phyloP scores from a whole-genome alignment of 164 flowering plant genomes.

The Chimonanthus praecox region DNA sequence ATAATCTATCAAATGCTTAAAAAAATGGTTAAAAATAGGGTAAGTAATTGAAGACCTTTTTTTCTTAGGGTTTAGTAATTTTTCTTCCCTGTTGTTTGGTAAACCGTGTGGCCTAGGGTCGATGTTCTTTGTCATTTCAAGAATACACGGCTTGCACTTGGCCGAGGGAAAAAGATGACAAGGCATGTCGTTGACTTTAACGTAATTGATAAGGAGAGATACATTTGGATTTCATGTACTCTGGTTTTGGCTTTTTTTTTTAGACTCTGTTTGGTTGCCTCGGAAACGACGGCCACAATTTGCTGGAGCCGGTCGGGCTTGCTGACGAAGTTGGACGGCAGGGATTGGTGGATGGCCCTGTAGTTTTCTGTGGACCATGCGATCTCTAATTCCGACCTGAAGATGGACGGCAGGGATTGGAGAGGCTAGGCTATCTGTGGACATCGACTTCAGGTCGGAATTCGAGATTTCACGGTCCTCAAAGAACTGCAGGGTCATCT shows the following conservation, averaged over 20 bases:
- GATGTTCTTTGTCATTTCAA: no score
- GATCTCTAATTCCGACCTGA: slow-evolving; percentile 85
- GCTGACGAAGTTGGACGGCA: slow-evolving; percentile 76
- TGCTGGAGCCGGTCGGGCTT: slow-evolving; percentile 66
- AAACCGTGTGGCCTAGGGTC: no score
- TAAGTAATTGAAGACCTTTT: no score
- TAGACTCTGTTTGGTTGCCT: slow-evolving; percentile 74
- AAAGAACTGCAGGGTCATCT: slow-evolving; percentile 48
- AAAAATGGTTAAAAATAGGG: no score
- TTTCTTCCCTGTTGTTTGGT: no score
- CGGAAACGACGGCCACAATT: slow-evolving; percentile 59
- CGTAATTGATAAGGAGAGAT: slow-evolving; percentile 38
- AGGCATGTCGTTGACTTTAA: no score
- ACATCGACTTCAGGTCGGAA: slow-evolving; percentile 85
- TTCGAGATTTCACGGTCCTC: slow-evolving; percentile 87
- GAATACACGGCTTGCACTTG: no score
- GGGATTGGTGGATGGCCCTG: slow-evolving; percentile 50
- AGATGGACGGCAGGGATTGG: slow-evolving; percentile 7
- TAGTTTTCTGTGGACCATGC: slow-evolving; percentile 74
- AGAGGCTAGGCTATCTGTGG: slow-evolving; percentile 41
- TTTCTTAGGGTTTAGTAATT: no score
- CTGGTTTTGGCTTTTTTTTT: slow-evolving; percentile 76
- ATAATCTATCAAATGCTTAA: no score
- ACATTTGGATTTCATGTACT: slow-evolving; percentile 76
- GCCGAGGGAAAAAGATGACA: no score